Evolutionary conservation across 2,329 filamentous ascomycete species (phyloP).

Genomic region (Aspergillus latus): DNA sequence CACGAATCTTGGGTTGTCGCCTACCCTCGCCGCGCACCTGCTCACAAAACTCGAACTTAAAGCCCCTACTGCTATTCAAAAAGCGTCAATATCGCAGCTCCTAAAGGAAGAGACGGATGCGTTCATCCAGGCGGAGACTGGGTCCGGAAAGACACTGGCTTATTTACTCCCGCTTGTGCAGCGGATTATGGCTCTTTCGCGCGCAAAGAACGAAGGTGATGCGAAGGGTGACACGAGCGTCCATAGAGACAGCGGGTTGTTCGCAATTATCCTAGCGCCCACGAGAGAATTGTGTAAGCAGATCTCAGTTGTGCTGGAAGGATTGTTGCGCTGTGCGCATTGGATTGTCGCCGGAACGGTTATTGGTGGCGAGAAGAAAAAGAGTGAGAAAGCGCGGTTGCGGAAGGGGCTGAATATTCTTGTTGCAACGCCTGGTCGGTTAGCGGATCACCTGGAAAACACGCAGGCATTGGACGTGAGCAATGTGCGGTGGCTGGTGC

Average conservation of each 20-base stretch:
- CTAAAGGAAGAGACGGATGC: slow-evolving; percentile 80
- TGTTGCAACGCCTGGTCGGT: slow-evolving; percentile 86
- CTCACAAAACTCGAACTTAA: slow-evolving; percentile 83
- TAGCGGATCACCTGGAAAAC: slow-evolving; percentile 89
- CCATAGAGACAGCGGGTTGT: slow-evolving; percentile 82
- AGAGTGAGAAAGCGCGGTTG: slow-evolving; percentile 86
- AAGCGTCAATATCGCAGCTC: slow-evolving; percentile 78
- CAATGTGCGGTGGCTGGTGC: slow-evolving; percentile 86
- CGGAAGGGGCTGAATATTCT: slow-evolving; percentile 94
- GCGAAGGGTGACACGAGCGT: slow-evolving; percentile 53
- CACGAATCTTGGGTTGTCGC: slow-evolving; percentile 77
- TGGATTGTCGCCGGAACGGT: slow-evolving; percentile 93
- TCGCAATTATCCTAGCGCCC: slow-evolving; percentile 90
- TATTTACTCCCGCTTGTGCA: slow-evolving; percentile 92
- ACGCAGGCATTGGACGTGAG: slow-evolving; percentile 86
- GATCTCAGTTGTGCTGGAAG: slow-evolving; percentile 82
- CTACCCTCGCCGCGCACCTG: slow-evolving; percentile 76
- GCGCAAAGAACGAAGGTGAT: slow-evolving; percentile 35
- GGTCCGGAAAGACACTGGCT: slow-evolving; percentile 95
- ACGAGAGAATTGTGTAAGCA: slow-evolving; percentile 94
- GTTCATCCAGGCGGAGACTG: slow-evolving; percentile 95
- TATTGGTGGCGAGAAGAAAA: slow-evolving; percentile 69
- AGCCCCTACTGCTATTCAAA: slow-evolving; percentile 91
- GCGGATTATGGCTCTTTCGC: slow-evolving; percentile 74
- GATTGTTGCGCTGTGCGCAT: slow-evolving; percentile 80